Conservation (phyloP, 2,329 filamentous ascomycete species). For the Aspergillus tubingensis region DNA sequence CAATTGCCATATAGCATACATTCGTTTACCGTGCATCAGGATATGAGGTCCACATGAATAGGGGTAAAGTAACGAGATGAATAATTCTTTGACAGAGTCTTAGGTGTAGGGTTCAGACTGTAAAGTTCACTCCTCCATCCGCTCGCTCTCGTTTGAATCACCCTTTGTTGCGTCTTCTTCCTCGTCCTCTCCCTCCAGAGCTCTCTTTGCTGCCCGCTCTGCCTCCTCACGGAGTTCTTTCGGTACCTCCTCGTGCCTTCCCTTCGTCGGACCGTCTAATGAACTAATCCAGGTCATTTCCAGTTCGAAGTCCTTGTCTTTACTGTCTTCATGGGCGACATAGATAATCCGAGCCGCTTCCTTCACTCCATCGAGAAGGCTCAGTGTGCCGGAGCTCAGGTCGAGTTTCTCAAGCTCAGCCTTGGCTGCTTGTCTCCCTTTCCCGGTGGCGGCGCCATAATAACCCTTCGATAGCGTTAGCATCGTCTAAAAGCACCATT, state of each 20-base stretch:
- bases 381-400: conserved; percentile 73
- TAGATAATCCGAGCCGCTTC: conserved; percentile 97
- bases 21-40: background rate
- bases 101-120: conserved; percentile 1
- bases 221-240: conserved; percentile 89
- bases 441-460: conserved; percentile 95
- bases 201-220: conserved; percentile 87
- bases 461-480: conserved; percentile 65
- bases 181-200: conserved; percentile 81
- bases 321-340: conserved; percentile 96
- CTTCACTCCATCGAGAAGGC: conserved; percentile 85
- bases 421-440: conserved; percentile 95
- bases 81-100: conserved; percentile 2
- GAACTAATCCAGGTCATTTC: conserved; percentile 99
- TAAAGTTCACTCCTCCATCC: conserved; percentile 78
- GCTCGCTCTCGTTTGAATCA: conserved; percentile 65
- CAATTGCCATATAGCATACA: background rate
- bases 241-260: conserved; percentile 88
- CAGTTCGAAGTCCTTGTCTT: conserved; percentile 99
- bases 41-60: background rate
- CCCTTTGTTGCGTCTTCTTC: conserved; percentile 67
- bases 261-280: conserved; percentile 82
- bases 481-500: background rate
- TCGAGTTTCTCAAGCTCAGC: conserved; percentile 98
- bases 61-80: background rate